phyloP scores from a whole-genome alignment of 805 yeast species.

The Yarrowia keelungensis region DNA sequence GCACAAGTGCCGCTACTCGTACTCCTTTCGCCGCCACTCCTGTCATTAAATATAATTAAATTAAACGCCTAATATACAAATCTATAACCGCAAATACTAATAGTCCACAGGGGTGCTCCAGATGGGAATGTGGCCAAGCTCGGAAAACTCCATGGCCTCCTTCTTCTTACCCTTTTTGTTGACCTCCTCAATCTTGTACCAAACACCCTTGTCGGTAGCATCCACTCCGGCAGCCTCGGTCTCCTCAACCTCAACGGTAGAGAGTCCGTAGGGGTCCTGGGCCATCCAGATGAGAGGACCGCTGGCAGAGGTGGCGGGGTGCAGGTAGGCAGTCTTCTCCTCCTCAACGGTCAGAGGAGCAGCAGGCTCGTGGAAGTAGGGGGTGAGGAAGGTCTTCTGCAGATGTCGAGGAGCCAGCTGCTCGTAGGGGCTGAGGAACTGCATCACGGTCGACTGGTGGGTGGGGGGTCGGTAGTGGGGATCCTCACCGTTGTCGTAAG shows the following conservation, averaged over 20 bases:
- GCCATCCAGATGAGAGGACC: constrained; percentile 92
- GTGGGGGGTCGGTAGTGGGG: constrained; percentile 30
- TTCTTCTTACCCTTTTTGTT: constrained; percentile 56
- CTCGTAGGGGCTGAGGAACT: constrained; percentile 64
- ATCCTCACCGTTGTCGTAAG: constrained; percentile 8
- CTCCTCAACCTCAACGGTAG: constrained; percentile 63
- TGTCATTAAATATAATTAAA: constrained; percentile 11
- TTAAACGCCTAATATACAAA: constrained; percentile 37
- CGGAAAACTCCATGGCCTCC: constrained; percentile 53
- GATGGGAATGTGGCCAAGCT: constrained; percentile 42
- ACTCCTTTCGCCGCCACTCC: too few species aligned
- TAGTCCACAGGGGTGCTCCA: constrained; percentile 43
- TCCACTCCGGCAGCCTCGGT: constrained; percentile 60
- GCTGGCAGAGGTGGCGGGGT: constrained; percentile 72
- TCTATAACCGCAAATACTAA: constrained; percentile 32
- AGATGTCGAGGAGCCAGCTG: constrained; percentile 54
- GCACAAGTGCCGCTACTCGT: too few species aligned
- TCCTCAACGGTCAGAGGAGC: constrained; percentile 50
- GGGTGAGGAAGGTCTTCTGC: constrained; percentile 45
- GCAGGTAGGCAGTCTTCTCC: constrained; percentile 72
- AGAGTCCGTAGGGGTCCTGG: constrained; percentile 84
- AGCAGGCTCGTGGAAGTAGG: constrained; percentile 48
- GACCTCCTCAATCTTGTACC: constrained; percentile 53
- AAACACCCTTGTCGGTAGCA: constrained; percentile 72
- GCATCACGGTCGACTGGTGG: constrained; percentile 47